phyloP scores from a whole-genome alignment of 306 rosid genomes.

The Crotalaria pallida region DNA sequence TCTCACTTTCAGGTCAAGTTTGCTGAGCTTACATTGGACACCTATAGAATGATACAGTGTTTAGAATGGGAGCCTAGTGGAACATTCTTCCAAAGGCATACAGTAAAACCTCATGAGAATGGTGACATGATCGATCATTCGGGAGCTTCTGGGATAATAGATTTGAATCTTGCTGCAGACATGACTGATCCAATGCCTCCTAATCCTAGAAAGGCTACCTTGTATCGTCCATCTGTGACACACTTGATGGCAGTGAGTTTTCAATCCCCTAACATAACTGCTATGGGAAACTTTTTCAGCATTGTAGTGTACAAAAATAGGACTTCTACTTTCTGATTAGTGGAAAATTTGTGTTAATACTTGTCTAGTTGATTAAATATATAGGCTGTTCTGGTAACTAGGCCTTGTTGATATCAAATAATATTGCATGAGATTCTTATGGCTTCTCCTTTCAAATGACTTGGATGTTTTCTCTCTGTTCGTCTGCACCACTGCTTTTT shows the following conservation, averaged over 20 bases:
- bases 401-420: conserved; percentile 2
- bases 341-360: conserved; percentile 8
- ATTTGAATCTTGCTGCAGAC: conserved; percentile 78
- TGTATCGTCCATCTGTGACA: conserved; percentile 87
- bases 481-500: neutral
- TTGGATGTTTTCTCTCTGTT: neutral
- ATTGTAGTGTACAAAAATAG: neutral
- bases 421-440: neutral
- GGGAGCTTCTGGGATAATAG: conserved; percentile 81
- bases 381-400: neutral
- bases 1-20: conserved; percentile 76
- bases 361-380: neutral
- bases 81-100: conserved; percentile 62
- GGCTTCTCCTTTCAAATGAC: conserved; percentile 6
- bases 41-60: conserved; percentile 87
- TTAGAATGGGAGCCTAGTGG: conserved; percentile 98
- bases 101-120: conserved; percentile 56
- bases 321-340: neutral
- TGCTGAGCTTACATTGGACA: conserved; percentile 90
- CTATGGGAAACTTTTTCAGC: neutral
- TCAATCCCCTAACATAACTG: neutral
- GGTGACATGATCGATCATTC: conserved; percentile 67
- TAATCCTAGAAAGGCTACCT: conserved; percentile 87
- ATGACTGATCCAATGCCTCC: conserved; percentile 88
- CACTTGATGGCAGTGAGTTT: conserved; percentile 89